Percentiles rank a stretch among this genome's conserved stretches.
phyloP scores from a whole-genome alignment of 345 rosid genomes.

The Gossypium rotundifolium region DNA sequence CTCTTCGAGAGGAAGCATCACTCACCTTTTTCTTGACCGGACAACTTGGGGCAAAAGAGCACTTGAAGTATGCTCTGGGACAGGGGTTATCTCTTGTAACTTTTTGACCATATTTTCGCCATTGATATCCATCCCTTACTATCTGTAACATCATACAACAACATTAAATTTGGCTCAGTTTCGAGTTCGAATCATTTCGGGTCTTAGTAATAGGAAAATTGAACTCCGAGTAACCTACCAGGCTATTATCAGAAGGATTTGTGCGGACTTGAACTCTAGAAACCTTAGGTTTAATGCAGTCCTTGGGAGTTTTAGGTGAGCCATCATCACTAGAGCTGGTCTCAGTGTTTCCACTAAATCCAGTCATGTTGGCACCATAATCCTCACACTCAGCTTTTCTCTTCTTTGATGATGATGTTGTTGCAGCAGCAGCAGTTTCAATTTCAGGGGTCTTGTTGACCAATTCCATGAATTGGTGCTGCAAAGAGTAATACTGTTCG shows the following conservation, averaged over 20 bases:
- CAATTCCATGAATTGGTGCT: constrained; percentile 31
- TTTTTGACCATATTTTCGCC: constrained; percentile 98
- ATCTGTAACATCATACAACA: constrained; percentile 27
- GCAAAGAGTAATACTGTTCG: constrained; percentile 30
- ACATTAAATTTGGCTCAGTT: too few relatives aligned
- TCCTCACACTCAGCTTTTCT: constrained; percentile 43
- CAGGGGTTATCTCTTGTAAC: constrained; percentile 94
- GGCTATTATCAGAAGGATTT: constrained; percentile 49
- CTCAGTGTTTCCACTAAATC: constrained; percentile 27
- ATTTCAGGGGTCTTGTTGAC: constrained; percentile 16
- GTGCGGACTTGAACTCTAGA: constrained; percentile 38
- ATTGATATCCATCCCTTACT: constrained; percentile 89
- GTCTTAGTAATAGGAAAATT: not conserved
- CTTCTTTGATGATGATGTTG: constrained; percentile 26
- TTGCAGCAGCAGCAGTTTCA: constrained; percentile 9
- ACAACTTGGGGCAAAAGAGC: constrained; percentile 85
- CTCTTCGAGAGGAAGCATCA: too few relatives aligned
- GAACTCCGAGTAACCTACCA: constrained; percentile 31
- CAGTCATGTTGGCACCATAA: constrained; percentile 19
- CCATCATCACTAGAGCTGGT: constrained; percentile 57
- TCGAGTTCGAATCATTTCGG: not conserved
- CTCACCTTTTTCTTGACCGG: constrained; percentile 90
- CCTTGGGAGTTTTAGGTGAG: constrained; percentile 37
- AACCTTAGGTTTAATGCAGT: constrained; percentile 35
- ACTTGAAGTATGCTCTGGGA: constrained; percentile 90